Evolutionary conservation across 2,329 filamentous ascomycete genomes (phyloP), one percentile per base, ranked within the genome.

Genomic region (Macrophomina pseudophaseolina): DNA sequence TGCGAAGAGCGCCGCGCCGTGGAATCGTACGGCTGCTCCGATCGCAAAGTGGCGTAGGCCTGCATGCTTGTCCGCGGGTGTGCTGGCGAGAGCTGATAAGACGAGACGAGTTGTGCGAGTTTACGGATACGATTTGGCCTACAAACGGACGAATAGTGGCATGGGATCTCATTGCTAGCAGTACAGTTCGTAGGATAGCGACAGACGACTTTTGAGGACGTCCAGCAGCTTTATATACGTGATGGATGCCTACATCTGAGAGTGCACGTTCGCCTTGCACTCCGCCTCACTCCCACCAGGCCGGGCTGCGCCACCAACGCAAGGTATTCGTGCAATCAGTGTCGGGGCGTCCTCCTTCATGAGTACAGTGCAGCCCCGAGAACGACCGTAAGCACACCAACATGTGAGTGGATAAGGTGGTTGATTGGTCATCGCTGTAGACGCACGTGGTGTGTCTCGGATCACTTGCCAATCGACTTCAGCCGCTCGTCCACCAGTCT

Each of bases 401-500:
- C 11, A 40, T 49, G 58, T 38, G 58, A 28, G 42, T n/a, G 52
- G 58, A 9, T 7, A 12, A 30, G 16, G 32, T 9, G 6, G 7
- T 11, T 40, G 46, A 66, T 49, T 66, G 44, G 44, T 23, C 46
- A 7, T 9, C 44, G 12, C 23, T 14, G 28, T 32, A 9, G 14
- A 49, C 28, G 58, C 58, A 62, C 58, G 58, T 62, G 58, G 30
- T 23, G 28, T 51, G 58, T 62, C 58, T 62, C 58, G 58, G 51
- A 42, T 69, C 71, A 77, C 64, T 76, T 77, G 4, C 74, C 74
- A 62, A 76, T 68, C 4, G 72, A 69, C 74, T 83, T 82, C 74
- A 91, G 77, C 74, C 85, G 89, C 78, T 91, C 88, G 42, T 93
- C 90, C 14, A 97, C 89, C 69, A 96, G 85, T 71, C 87, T 88